These are phyloP conservation scores for Lepiota venenata DNA, from an alignment of 768 basidiomycete genomes.

Conservation along the genomic window DNA sequence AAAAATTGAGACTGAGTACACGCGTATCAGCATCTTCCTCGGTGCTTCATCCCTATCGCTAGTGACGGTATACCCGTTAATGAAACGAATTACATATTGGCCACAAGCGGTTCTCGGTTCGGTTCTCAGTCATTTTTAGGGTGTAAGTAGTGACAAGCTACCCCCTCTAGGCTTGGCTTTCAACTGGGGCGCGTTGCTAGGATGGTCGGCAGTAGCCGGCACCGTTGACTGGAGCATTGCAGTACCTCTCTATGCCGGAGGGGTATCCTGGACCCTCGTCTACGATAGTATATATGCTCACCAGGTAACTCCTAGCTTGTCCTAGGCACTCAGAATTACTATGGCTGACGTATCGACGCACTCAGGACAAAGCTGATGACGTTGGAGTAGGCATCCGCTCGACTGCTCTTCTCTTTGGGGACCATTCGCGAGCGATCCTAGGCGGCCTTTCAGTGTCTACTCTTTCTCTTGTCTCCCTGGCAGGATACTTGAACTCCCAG, in stretches of 20 bases:
- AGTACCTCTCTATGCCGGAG: conserved; percentile 86
- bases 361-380: conserved; percentile 91
- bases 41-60: conserved; percentile 89
- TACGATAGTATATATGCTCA: conserved; percentile 99
- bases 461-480: conserved; percentile 69
- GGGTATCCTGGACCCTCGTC: conserved; percentile 90
- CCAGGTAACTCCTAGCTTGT: conserved; percentile 50
- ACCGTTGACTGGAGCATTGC: conserved; percentile 78
- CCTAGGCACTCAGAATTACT: neutral
- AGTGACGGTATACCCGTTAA: conserved; percentile 88
- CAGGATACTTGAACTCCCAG: conserved; percentile 78
- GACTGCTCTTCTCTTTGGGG: conserved; percentile 89
- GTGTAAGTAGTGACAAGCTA: neutral
- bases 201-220: conserved; percentile 93
- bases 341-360: neutral
- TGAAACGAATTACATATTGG: conserved; percentile 98
- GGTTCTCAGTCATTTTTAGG: conserved; percentile 17
- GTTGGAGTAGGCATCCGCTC: conserved; percentile 85
- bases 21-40: conserved; percentile 66
- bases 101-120: conserved; percentile 92
- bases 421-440: conserved; percentile 72
- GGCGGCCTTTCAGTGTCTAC: conserved; percentile 69
- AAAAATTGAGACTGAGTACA: neutral
- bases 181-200: conserved; percentile 96
- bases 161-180: conserved; percentile 74